Evolutionary conservation across 2,329 filamentous ascomycete species (phyloP).

Genomic region (Fusarium phyllophilum): DNA sequence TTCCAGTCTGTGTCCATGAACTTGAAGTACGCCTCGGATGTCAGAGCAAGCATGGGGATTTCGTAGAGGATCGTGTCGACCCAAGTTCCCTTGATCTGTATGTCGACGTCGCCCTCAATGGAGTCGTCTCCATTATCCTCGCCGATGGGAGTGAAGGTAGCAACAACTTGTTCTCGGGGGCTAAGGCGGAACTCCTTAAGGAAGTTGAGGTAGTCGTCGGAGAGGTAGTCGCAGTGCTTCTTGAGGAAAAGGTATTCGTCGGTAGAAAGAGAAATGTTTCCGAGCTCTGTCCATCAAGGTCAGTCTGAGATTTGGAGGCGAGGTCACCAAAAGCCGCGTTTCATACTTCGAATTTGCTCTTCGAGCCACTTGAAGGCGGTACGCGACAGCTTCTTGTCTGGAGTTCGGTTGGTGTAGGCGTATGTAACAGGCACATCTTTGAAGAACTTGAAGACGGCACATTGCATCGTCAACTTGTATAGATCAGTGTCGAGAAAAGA

Average conservation of each 20-base stretch:
- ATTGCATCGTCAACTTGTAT: constrained; percentile 99
- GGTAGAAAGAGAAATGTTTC: constrained; percentile 78
- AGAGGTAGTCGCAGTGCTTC: constrained; percentile 83
- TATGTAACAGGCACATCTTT: constrained; percentile 85
- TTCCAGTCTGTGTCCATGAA: constrained; percentile 96
- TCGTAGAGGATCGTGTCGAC: constrained; percentile 97
- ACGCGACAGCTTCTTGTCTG: constrained; percentile 88
- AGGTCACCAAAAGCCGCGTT: not conserved
- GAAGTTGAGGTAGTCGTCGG: constrained; percentile 79
- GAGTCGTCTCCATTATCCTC: constrained; percentile 70
- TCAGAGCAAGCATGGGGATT: constrained; percentile 90
- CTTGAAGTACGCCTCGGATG: constrained; percentile 96
- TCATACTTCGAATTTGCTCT: constrained; percentile 80
- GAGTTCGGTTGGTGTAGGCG: constrained; percentile 93
- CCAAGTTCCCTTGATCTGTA: constrained; percentile 86
- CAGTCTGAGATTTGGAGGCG: constrained; percentile 30
- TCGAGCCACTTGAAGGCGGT: constrained; percentile 87
- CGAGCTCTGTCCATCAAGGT: constrained; percentile 71
- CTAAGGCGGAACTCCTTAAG: constrained; percentile 83
- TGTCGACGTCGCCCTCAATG: constrained; percentile 78
- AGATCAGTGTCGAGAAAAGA: constrained; percentile 86
- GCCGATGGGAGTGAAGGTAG: constrained; percentile 70
- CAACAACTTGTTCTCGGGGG: constrained; percentile 80
- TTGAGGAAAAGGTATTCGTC: constrained; percentile 86
- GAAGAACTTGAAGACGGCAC: constrained; percentile 92